phyloP scores from a whole-genome alignment of 2,329 filamentous ascomycete genomes.

The Paraphaeosphaeria sporulosa region DNA sequence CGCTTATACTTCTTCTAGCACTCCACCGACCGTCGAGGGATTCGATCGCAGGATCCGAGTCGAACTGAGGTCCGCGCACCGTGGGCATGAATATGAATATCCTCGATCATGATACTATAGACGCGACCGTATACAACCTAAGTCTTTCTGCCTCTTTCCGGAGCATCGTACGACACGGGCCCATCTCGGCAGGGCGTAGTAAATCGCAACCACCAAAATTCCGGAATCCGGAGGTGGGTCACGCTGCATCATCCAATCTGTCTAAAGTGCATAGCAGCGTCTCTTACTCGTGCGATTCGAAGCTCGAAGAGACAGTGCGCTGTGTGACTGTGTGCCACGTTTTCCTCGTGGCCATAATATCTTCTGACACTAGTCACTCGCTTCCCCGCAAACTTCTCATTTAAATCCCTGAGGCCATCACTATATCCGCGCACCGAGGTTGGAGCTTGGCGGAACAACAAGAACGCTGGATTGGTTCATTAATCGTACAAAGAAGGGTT shows the following conservation, averaged over 20 bases:
- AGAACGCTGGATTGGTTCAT: neutral
- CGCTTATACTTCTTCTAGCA: no score
- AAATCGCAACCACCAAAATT: neutral
- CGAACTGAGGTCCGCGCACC: no score
- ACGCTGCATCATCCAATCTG: neutral
- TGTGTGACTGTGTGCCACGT: neutral
- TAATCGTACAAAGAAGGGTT: neutral
- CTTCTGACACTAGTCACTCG: neutral
- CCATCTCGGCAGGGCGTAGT: neutral
- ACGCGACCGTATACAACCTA: no score
- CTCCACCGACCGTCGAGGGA: no score
- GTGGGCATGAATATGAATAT: no score
- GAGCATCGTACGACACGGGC: neutral
- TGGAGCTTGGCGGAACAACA: slow-evolving; percentile 6
- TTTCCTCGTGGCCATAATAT: slow-evolving; percentile 1
- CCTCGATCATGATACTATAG: no score
- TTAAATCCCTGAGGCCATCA: neutral
- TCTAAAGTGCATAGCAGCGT: neutral
- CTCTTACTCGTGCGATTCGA: slow-evolving; percentile 10
- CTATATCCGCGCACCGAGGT: slow-evolving; percentile 1
- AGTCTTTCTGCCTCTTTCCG: neutral
- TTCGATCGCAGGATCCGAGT: no score
- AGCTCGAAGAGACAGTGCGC: no score
- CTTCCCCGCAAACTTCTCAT: slow-evolving; percentile 7
- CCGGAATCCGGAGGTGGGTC: neutral